Evolutionary conservation across 2,329 filamentous ascomycete genomes (phyloP).

Genomic region (Xylariaceae sp.): DNA sequence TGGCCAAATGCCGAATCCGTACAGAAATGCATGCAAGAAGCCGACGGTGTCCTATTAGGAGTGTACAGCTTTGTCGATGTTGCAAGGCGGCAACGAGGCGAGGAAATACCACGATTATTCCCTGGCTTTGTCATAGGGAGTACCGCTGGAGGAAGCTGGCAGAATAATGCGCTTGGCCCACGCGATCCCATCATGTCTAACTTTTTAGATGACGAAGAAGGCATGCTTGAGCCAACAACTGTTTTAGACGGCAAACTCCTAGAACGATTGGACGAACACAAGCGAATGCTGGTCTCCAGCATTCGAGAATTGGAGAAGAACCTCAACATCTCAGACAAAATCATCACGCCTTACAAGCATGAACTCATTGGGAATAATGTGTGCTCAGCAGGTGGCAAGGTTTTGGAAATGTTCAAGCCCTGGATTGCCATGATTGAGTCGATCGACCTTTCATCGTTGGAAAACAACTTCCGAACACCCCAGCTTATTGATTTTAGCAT

Average conservation of each 20-base stretch:
- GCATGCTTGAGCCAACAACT: constrained; percentile 72
- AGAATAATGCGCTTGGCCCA: constrained; percentile 69
- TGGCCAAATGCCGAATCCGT: constrained; percentile 94
- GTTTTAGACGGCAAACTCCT: constrained; percentile 78
- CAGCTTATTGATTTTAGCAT: constrained; percentile 85
- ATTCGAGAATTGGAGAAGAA: constrained; percentile 89
- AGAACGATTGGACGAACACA: constrained; percentile 84
- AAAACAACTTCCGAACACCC: constrained; percentile 80
- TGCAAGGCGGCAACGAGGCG: constrained; percentile 88
- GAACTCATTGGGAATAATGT: constrained; percentile 82
- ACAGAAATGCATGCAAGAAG: constrained; percentile 94
- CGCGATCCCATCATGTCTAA: constrained; percentile 79
- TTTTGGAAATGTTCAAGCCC: constrained; percentile 86
- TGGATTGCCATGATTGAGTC: constrained; percentile 93
- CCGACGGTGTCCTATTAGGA: constrained; percentile 92
- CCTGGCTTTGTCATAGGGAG: constrained; percentile 93
- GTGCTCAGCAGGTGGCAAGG: constrained; percentile 77
- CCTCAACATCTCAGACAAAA: constrained; percentile 77
- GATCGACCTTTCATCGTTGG: constrained; percentile 82
- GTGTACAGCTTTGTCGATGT: constrained; percentile 98
- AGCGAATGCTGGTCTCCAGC: constrained; percentile 82
- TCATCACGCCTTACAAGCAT: constrained; percentile 80
- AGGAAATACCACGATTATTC: constrained; percentile 89
- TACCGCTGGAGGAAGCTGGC: constrained; percentile 86
- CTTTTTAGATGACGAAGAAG: constrained; percentile 85